A percentile compares a stretch with the other conserved stretches of the same genome.
phyloP scores from a whole-genome alignment of 257 asterid species.

The Jasminum sambac region DNA sequence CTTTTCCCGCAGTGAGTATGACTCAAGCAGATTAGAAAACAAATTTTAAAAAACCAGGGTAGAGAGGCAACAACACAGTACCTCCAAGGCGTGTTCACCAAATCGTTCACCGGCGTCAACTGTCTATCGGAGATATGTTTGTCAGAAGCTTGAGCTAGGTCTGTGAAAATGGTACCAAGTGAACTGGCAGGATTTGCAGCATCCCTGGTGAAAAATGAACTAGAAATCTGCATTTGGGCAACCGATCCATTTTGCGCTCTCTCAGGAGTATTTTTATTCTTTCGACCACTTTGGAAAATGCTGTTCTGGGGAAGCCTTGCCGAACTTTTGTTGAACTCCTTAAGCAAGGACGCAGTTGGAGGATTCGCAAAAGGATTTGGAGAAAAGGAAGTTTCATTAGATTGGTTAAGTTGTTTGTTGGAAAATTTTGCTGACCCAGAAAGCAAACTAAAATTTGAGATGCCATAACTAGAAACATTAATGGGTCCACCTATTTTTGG shows the following conservation, averaged over 20 bases:
- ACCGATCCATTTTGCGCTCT: constrained; percentile 26
- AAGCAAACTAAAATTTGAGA: constrained; percentile 27
- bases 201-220: constrained; percentile 13
- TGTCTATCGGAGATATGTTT: constrained; percentile 18
- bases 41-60: background rate
- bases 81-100: constrained; percentile 46
- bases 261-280: constrained; percentile 21
- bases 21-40: background rate
- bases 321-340: constrained; percentile 25
- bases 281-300: constrained; percentile 22
- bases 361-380: constrained; percentile 18
- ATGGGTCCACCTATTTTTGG: constrained; percentile 27
- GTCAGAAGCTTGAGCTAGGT: constrained; percentile 25
- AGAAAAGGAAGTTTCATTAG: constrained; percentile 19
- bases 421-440: constrained; percentile 18
- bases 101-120: constrained; percentile 27
- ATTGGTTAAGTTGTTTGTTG: constrained; percentile 26
- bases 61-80: constrained; percentile 7
- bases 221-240: constrained; percentile 18
- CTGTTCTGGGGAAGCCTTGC: constrained; percentile 23
- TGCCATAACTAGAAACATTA: constrained; percentile 14
- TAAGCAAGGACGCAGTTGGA: constrained; percentile 26
- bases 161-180: constrained; percentile 19
- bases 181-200: constrained; percentile 27
- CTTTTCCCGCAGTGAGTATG: background rate